Conservation (phyloP, 371 early-diverging fungal genomes). For the Funneliformis caledonium region DNA sequence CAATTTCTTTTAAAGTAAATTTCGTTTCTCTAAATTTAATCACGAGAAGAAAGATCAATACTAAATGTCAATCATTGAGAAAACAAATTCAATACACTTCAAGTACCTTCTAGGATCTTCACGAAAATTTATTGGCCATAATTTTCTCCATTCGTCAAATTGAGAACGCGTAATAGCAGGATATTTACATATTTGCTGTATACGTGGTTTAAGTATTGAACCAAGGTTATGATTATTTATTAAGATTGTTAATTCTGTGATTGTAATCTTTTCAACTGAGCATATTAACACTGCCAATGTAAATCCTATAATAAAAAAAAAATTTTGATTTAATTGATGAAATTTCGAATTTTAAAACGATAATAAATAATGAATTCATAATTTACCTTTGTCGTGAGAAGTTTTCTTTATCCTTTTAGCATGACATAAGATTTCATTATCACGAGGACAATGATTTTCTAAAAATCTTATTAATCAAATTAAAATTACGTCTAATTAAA, state of each 20-base stretch:
- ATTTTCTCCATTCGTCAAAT: constrained; percentile 60
- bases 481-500: neutral
- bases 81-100: neutral
- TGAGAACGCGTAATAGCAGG: constrained; percentile 61
- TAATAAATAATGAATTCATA: neutral
- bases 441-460: constrained; percentile 49
- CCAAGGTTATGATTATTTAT: constrained; percentile 10
- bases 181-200: constrained; percentile 50
- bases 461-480: constrained; percentile 47
- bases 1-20: constrained; percentile 52
- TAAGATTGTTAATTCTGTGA: constrained; percentile 16
- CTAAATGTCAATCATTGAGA: neutral
- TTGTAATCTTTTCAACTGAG: constrained; percentile 31
- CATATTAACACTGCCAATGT: constrained; percentile 50
- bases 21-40: constrained; percentile 50
- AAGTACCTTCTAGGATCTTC: constrained; percentile 56
- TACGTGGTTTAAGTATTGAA: constrained; percentile 39
- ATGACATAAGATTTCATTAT: constrained; percentile 49
- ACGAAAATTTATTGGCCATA: constrained; percentile 66
- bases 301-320: constrained; percentile 34
- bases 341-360: constrained; percentile 28
- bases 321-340: neutral
- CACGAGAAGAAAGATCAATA: too few relatives aligned
- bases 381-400: neutral
- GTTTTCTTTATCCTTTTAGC: constrained; percentile 52